Base-by-base conservation (phyloP, 2,329 filamentous ascomycete species). In the Fusarium armeniacum region DNA sequence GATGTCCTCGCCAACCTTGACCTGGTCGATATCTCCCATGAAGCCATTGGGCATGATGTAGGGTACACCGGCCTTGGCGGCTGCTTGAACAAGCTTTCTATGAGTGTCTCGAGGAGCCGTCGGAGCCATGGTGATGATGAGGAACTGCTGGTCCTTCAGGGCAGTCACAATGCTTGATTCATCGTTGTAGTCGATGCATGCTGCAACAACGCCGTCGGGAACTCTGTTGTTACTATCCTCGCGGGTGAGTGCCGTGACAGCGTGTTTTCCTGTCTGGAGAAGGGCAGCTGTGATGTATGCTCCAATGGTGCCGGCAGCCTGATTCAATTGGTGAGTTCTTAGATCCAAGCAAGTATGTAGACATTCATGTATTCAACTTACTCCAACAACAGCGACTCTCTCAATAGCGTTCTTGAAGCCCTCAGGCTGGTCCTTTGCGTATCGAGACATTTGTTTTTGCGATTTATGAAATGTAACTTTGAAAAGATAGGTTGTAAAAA, bases 1-100 rank as follows among this genome's bases (percentile, higher is more conserved):
- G 12, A 63, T 72, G 15, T 80, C 78, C 1, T 72, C 55, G 22
- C 68, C 81, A 68, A 71, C 32, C 73, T 73, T 24, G 78, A 61
- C 58, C 46, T 77, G 71, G 7, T 67, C 54, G 3, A 69, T 64
- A 54, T 83, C 79, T 3, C 70, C 71, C 11, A 78, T 77, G 69
- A 77, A 85, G 5, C 73, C 75, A 67, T 87, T 87, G 1, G 86
- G 86, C 76, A 88, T 80, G 54, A 89, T 65, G 69, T 83, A 88
- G 0, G 80, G 78, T 3, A 89, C 81, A 0, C 82, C 82, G 0
- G 86, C 84, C 58, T 84, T 82, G 24, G 79, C 82, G 1, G 86
- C 86, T 0, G 86, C 86, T 13, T 78, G 74, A 62, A 85, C 75
- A 13, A 88, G 77, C 57, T 82, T 83, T 57, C 64, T 71, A 22